Percentiles rank a stretch among this genome's conserved stretches.
Evolutionary conservation across 129 eudicot genomes (phyloP).

Genomic region (Flaveria linearis): DNA sequence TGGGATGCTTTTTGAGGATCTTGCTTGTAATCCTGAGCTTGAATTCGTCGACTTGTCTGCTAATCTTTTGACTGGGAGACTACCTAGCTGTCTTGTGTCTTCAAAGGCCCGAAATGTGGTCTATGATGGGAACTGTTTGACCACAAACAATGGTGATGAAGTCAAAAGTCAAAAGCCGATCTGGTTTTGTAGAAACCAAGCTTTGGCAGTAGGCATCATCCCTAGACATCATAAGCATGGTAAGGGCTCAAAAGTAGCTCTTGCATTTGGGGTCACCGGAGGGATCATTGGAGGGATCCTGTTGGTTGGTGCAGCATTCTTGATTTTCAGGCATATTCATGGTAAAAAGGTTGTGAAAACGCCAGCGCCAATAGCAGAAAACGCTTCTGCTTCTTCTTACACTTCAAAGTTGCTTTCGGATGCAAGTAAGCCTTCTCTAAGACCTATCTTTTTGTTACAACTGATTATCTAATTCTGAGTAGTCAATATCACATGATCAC

Average conservation of each 20-base stretch:
- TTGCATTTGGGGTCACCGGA: constrained; percentile 54
- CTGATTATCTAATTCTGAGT: background rate
- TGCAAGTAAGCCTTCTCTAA: constrained; percentile 62
- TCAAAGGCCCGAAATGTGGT: constrained; percentile 43
- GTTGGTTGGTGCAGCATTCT: constrained; percentile 41
- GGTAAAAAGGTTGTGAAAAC: constrained; percentile 39
- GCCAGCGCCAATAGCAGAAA: constrained; percentile 45
- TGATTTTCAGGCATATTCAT: constrained; percentile 42
- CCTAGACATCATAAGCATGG: constrained; percentile 44
- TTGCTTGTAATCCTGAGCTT: constrained; percentile 57
- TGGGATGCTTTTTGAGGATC: constrained; percentile 59
- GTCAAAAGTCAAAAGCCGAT: constrained; percentile 51
- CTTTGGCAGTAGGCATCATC: constrained; percentile 82
- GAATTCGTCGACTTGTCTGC: constrained; percentile 62
- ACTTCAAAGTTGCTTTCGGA: constrained; percentile 77
- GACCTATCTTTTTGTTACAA: background rate
- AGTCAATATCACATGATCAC: background rate
- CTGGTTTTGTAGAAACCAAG: constrained; percentile 71
- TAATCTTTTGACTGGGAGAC: constrained; percentile 69
- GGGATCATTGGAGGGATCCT: constrained; percentile 54
- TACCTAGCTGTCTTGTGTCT: constrained; percentile 65
- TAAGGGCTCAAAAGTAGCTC: constrained; percentile 41
- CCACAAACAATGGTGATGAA: constrained; percentile 36
- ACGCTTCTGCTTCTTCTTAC: constrained; percentile 47
- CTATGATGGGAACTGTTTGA: constrained; percentile 70